Conservation (phyloP, 169 alveolate genomes). For the Perkinsus olseni region DNA sequence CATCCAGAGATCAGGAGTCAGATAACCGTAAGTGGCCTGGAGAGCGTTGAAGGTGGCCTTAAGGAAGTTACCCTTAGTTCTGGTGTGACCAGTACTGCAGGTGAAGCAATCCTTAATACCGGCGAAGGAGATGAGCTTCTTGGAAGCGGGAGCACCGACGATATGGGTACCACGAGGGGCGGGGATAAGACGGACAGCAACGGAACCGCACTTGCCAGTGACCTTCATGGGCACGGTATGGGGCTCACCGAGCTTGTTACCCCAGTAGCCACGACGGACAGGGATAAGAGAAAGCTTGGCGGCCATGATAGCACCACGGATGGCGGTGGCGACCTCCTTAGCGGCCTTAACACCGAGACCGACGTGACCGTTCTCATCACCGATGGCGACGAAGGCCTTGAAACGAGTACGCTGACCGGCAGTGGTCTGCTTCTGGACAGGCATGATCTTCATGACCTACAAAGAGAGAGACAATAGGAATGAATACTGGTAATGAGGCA, state of each 20-base stretch:
- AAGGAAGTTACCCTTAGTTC: slow-evolving; percentile 95
- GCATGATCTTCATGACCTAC: slow-evolving; percentile 94
- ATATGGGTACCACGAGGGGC: slow-evolving; percentile 99
- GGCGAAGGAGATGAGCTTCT: slow-evolving; percentile 84
- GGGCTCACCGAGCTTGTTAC: slow-evolving; percentile 98
- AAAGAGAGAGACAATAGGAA: neutral
- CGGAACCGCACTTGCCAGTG: slow-evolving; percentile 99
- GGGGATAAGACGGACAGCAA: slow-evolving; percentile 98
- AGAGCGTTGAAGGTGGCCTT: slow-evolving; percentile 94
- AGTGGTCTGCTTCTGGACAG: slow-evolving; percentile 99
- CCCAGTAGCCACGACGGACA: slow-evolving; percentile 99
- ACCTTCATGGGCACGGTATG: slow-evolving; percentile 99
- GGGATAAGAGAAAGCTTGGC: slow-evolving; percentile 98
- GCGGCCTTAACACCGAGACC: slow-evolving; percentile 97
- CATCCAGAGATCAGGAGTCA: slow-evolving; percentile 99
- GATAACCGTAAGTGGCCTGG: slow-evolving; percentile 90
- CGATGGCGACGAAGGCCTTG: slow-evolving; percentile 99
- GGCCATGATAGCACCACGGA: slow-evolving; percentile 97
- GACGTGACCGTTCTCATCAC: slow-evolving; percentile 93
- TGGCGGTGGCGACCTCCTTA: slow-evolving; percentile 99
- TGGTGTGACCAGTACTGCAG: slow-evolving; percentile 92
- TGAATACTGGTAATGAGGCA: neutral
- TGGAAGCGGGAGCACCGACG: slow-evolving; percentile 98
- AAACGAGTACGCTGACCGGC: slow-evolving; percentile 99
- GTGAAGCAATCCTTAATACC: slow-evolving; percentile 99